phyloP scores from a whole-genome alignment of 1,139 yeast genomes.

The Petasospora rhodanensis region DNA sequence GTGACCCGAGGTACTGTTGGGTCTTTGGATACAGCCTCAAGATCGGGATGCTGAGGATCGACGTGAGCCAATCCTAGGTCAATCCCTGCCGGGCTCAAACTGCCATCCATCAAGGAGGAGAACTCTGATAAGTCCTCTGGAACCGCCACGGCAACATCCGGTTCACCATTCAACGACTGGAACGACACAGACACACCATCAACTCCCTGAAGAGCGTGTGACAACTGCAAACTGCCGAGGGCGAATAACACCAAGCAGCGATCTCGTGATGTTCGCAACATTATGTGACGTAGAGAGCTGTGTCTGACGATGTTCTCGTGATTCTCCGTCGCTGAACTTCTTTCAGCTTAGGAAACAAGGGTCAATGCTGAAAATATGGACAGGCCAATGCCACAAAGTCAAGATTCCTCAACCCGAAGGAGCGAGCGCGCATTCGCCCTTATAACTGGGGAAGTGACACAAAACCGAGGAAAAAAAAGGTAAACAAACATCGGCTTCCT shows the following conservation, averaged over 20 bases:
- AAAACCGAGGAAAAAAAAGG: not conserved
- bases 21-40: not conserved
- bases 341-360: too few relatives aligned
- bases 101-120: not conserved
- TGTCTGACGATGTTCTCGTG: too few relatives aligned
- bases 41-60: not conserved
- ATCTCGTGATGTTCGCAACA: too few relatives aligned
- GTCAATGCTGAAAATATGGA: too few relatives aligned
- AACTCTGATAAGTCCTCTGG: slow-evolving; percentile 1
- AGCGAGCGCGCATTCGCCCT: not conserved
- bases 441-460: not conserved
- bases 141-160: not conserved
- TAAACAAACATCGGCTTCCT: not conserved
- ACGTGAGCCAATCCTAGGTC: not conserved
- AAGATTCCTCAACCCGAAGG: too few relatives aligned
- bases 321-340: too few relatives aligned
- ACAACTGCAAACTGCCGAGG: not conserved
- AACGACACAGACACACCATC: slow-evolving; percentile 3
- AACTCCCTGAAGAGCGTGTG: not conserved
- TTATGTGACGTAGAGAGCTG: too few relatives aligned
- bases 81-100: not conserved
- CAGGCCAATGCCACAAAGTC: too few relatives aligned
- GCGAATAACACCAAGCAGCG: not conserved
- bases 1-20: too few relatives aligned
- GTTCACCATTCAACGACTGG: slow-evolving; percentile 3